phyloP scores from a whole-genome alignment of 2,329 filamentous ascomycete genomes.

The Clonostachys solani region DNA sequence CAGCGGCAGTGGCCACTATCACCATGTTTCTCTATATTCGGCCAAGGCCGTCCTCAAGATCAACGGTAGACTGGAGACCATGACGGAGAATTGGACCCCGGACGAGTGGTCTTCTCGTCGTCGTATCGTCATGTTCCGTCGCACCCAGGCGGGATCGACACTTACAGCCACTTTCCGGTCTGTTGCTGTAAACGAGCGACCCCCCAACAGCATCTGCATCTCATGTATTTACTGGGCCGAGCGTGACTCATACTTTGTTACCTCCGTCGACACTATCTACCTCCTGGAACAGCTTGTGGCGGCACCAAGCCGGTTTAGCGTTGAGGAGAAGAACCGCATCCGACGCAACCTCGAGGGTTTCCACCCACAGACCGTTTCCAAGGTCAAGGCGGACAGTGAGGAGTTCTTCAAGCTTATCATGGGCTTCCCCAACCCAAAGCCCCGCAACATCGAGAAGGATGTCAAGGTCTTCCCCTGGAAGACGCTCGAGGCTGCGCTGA shows the following conservation, averaged over 20 bases:
- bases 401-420: slow-evolving; percentile 99
- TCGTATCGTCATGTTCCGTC: slow-evolving; percentile 83
- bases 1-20: slow-evolving; percentile 48
- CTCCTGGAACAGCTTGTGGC: slow-evolving; percentile 89
- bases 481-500: slow-evolving; percentile 77
- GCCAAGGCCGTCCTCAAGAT: slow-evolving; percentile 84
- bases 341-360: slow-evolving; percentile 94
- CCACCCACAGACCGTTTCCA: slow-evolving; percentile 87
- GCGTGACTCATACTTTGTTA: slow-evolving; percentile 86
- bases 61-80: slow-evolving; percentile 76
- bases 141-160: slow-evolving; percentile 76
- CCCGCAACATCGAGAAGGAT: slow-evolving; percentile 97
- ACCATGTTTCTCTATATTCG: slow-evolving; percentile 77
- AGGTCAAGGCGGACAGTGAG: slow-evolving; percentile 86
- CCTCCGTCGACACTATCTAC: slow-evolving; percentile 93
- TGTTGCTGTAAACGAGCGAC: slow-evolving; percentile 73
- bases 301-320: slow-evolving; percentile 72
- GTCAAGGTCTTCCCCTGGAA: slow-evolving; percentile 99
- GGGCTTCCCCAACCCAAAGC: slow-evolving; percentile 92
- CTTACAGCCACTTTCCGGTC: slow-evolving; percentile 78
- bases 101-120: slow-evolving; percentile 79
- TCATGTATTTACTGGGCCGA: slow-evolving; percentile 98
- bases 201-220: slow-evolving; percentile 84
- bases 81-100: slow-evolving; percentile 77
- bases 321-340: slow-evolving; percentile 98